These are phyloP conservation scores for Comarum palustre DNA, from an alignment of 306 rosid species.

Conservation along the genomic window DNA sequence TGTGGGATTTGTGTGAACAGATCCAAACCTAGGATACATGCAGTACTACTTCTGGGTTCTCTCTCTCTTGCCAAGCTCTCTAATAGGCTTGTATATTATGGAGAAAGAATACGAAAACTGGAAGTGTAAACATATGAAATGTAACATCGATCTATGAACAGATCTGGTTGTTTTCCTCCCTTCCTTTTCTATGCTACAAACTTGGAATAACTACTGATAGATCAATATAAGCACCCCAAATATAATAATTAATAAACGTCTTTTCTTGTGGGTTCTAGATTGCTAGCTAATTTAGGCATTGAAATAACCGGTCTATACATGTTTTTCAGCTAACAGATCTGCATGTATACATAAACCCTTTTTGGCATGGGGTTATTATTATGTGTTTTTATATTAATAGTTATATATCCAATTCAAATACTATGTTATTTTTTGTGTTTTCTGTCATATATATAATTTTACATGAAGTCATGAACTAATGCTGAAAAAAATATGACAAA, in stretches of 20 bases:
- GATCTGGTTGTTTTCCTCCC: constrained; percentile 41
- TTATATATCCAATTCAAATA: too few species aligned
- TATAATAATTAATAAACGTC: constrained; percentile 15
- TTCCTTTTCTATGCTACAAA: constrained; percentile 53
- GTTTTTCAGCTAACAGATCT: not conserved
- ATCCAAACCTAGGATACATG: constrained; percentile 54
- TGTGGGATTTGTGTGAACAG: constrained; percentile 40
- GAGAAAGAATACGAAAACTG: not conserved
- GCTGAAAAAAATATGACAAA: constrained; percentile 15
- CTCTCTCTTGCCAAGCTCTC: constrained; percentile 13
- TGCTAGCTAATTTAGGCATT: not conserved
- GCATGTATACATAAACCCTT: not conserved
- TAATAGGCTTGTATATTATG: constrained; percentile 8
- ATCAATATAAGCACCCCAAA: not conserved
- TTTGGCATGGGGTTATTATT: not conserved
- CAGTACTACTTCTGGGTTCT: constrained; percentile 2
- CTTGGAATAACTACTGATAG: constrained; percentile 30
- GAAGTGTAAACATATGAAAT: constrained; percentile 20
- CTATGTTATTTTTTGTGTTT: too few species aligned
- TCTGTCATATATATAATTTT: too few species aligned
- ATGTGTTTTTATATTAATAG: not conserved
- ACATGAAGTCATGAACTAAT: not conserved
- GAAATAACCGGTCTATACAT: not conserved
- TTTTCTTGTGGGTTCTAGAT: constrained; percentile 9
- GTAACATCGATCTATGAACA: constrained; percentile 38